phyloP scores from a whole-genome alignment of 805 yeast species.

The Starmera caribaea region DNA sequence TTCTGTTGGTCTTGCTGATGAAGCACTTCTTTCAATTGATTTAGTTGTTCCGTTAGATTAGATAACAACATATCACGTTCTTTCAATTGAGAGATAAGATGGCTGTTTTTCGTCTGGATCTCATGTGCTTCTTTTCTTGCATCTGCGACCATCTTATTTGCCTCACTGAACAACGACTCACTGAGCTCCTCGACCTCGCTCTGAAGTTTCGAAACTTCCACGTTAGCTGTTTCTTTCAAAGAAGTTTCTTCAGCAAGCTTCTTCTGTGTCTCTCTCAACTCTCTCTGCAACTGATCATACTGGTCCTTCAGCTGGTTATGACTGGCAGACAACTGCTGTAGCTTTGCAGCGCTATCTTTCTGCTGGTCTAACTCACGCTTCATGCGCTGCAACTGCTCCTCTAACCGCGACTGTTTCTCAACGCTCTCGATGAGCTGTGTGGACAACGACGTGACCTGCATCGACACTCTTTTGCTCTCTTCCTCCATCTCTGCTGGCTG shows the following conservation, averaged over 20 bases:
- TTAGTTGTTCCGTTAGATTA: constrained; percentile 56
- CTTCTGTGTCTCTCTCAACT: constrained; percentile 24
- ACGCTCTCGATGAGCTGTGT: constrained; percentile 53
- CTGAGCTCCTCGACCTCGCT: constrained; percentile 75
- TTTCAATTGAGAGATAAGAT: constrained; percentile 39
- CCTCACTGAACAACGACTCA: constrained; percentile 71
- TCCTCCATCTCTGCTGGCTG: constrained; percentile 14
- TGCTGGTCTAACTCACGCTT: constrained; percentile 26
- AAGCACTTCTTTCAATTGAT: constrained; percentile 51
- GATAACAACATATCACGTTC: constrained; percentile 66
- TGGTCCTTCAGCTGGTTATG: constrained; percentile 22
- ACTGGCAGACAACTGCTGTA: constrained; percentile 15
- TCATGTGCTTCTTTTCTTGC: constrained; percentile 63
- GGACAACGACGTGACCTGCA: constrained; percentile 47
- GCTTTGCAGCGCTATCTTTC: constrained; percentile 14
- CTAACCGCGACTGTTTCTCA: constrained; percentile 45
- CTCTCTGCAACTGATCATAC: constrained; percentile 23
- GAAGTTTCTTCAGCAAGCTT: constrained; percentile 20
- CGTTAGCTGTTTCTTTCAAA: constrained; percentile 40
- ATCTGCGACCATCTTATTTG: constrained; percentile 74
- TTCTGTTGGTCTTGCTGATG: constrained; percentile 33
- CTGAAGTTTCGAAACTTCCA: constrained; percentile 49
- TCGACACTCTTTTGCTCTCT: constrained; percentile 34
- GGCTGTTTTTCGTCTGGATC: constrained; percentile 47
- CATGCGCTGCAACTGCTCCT: constrained; percentile 33